Percentiles rank a stretch among this genome's conserved stretches.
phyloP scores from a whole-genome alignment of 768 basidiomycete genomes.

The Suillus luteus region DNA sequence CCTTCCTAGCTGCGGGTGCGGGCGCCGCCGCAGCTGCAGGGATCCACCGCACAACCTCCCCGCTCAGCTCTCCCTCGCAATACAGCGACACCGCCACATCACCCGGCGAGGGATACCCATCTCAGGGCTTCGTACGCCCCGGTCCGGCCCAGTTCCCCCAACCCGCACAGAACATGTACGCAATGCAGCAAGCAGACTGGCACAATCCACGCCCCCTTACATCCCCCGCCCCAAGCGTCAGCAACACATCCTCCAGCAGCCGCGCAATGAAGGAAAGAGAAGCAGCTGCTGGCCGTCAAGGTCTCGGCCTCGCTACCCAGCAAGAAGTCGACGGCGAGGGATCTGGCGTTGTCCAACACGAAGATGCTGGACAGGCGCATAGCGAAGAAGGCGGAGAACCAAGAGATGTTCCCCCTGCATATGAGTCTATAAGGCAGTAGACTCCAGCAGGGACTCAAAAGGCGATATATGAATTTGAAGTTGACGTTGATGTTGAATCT shows the following conservation, averaged over 20 bases:
- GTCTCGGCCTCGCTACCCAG: background rate
- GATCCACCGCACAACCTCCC: background rate
- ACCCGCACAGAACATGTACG: slow-evolving; percentile 13
- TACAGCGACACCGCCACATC: slow-evolving; percentile 15
- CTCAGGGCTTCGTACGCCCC: slow-evolving; percentile 5
- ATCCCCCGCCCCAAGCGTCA: slow-evolving; percentile 21
- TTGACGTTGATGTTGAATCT: slow-evolving; percentile 7
- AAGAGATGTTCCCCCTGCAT: background rate
- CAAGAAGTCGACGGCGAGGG: background rate
- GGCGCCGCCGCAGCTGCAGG: slow-evolving; percentile 2
- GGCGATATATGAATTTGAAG: background rate
- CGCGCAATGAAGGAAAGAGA: background rate
- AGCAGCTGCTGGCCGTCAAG: background rate
- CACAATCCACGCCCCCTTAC: slow-evolving; percentile 16
- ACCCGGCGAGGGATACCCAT: slow-evolving; percentile 12
- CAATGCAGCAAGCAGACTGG: slow-evolving; percentile 24
- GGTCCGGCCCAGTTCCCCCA: background rate
- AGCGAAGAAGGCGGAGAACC: background rate
- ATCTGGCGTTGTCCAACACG: background rate
- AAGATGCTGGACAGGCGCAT: background rate
- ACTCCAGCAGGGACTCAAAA: background rate
- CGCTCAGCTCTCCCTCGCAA: slow-evolving; percentile 15
- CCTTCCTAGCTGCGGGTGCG: slow-evolving; percentile 10
- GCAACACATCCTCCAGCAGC: background rate
- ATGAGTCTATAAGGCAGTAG: background rate